Evolutionary conservation across 345 rosid species (phyloP), one percentile per base, ranked within the genome.

Genomic region (Melastoma malabathricum): DNA sequence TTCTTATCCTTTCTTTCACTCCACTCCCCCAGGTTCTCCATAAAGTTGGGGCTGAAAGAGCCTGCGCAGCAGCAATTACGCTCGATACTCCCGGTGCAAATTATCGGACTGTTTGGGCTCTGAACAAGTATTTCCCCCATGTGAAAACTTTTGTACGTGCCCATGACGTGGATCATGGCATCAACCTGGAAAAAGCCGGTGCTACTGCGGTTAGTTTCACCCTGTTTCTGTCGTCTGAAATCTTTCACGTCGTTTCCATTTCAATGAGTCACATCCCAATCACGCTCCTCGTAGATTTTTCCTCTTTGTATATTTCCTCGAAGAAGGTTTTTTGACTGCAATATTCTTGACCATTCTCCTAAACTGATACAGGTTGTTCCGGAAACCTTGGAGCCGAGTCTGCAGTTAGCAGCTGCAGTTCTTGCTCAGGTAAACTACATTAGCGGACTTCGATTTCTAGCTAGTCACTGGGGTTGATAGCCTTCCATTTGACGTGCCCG

Each of bases 381-480:
- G n/a, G 98, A 90, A 75, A 82, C 94, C 45, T 69, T 90, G 76
- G 98, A 90, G 71, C 98, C 98, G 50, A 90, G 98, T 75, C 75
- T 90, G 51, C 98, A 90, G 67, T 80, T 90, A 73, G 98, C 96
- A 45, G 94, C 98, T 56, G 98, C 96, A 64, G 98, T 90, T 71
- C 98, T 90, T 62, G 94, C 96, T 13, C 92, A 86, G 96, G 97
- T 85, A 31, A 31, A 31, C 38, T 31, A 31, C 38, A 9, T 31
- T 5, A 31, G 38, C 7, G 6, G 10, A 31, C 10, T 31, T 31
- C 6, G 7, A 5, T 5, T 31, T 31, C 9, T 9, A 5, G 38
- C 9, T 3, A 5, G 10, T 31, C 10, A 31, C 10, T 5, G 38
- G 9, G 38, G 10, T 20, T n/a, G 54, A 16, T 27, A 16, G 54